A percentile compares a stretch with the other conserved stretches of the same genome.
Conservation (phyloP, 2,329 filamentous ascomycete genomes). For the Monosporascus sp. region DNA sequence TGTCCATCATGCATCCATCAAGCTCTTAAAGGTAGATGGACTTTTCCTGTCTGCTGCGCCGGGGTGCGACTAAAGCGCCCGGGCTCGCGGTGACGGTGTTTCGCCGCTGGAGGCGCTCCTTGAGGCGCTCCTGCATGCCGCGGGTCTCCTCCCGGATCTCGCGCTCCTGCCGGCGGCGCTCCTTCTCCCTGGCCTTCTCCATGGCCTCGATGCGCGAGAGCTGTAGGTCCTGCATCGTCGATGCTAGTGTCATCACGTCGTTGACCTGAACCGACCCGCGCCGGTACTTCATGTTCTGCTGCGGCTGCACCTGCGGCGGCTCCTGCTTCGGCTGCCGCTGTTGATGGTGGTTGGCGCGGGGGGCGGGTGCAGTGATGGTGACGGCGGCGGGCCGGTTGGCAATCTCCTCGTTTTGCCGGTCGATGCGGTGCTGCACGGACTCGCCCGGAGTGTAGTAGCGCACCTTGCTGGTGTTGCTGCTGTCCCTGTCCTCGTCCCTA, state of each 20-base stretch:
- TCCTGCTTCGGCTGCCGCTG: background rate
- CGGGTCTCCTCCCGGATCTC: background rate
- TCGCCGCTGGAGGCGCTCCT: background rate
- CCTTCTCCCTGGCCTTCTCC: background rate
- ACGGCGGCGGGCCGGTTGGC: constrained; percentile 28
- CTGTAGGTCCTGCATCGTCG: background rate
- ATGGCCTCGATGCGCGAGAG: background rate
- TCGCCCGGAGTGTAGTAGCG: background rate
- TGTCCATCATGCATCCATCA: background rate
- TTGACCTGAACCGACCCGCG: constrained; percentile 30
- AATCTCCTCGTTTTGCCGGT: constrained; percentile 38
- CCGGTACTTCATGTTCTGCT: constrained; percentile 10
- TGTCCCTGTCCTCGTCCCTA: constrained; percentile 24
- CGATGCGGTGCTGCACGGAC: constrained; percentile 29
- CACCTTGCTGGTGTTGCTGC: constrained; percentile 19
- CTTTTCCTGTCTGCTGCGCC: background rate
- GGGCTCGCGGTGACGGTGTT: background rate
- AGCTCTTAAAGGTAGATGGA: background rate
- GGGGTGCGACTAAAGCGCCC: background rate
- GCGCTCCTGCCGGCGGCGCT: background rate
- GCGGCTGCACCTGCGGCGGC: background rate
- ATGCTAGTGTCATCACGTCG: background rate
- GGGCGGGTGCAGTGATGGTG: constrained; percentile 16
- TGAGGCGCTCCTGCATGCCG: background rate
- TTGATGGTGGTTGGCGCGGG: constrained; percentile 12